phyloP scores from a whole-genome alignment of 2,329 filamentous ascomycete genomes.

The Drechslera avenae region DNA sequence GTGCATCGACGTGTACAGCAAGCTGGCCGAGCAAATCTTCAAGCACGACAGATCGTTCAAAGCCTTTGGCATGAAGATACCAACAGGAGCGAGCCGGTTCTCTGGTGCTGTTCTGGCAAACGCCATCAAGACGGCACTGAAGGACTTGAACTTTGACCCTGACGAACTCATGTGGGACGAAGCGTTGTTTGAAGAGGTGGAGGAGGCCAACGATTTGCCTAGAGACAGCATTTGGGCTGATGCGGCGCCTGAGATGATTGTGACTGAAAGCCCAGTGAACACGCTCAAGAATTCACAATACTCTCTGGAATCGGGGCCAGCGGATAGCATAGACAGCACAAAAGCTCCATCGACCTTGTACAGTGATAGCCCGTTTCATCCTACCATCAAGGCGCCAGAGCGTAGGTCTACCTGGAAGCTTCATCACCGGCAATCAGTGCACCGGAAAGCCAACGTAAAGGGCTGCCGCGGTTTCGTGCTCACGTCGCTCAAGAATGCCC shows the following conservation, averaged over 20 bases:
- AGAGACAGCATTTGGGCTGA: constrained; percentile 46
- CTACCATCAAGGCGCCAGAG: constrained; percentile 9
- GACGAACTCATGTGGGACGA: constrained; percentile 51
- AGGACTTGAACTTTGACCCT: constrained; percentile 40
- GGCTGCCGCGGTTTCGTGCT: constrained; percentile 49
- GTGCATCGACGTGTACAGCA: constrained; percentile 47
- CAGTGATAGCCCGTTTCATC: constrained; percentile 23
- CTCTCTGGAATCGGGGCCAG: constrained; percentile 13
- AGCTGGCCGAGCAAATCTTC: constrained; percentile 47
- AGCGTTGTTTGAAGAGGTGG: constrained; percentile 46
- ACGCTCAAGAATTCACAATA: constrained; percentile 26
- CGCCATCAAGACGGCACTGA: constrained; percentile 44
- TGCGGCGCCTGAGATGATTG: constrained; percentile 19
- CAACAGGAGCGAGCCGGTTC: constrained; percentile 44
- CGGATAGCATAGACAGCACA: constrained; percentile 3
- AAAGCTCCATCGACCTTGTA: constrained; percentile 12
- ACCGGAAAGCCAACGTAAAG: constrained; percentile 37
- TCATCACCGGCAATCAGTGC: constrained; percentile 41
- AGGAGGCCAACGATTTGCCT: constrained; percentile 29
- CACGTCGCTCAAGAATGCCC: constrained; percentile 47
- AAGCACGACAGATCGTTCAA: constrained; percentile 46
- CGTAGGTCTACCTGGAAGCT: constrained; percentile 43
- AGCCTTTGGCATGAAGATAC: constrained; percentile 44
- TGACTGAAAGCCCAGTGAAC: constrained; percentile 37
- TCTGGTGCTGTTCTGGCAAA: constrained; percentile 45